These are phyloP conservation scores for Debaryomyces psychrophilus DNA, from an alignment of 1,139 yeast species.

Conservation along the genomic window DNA sequence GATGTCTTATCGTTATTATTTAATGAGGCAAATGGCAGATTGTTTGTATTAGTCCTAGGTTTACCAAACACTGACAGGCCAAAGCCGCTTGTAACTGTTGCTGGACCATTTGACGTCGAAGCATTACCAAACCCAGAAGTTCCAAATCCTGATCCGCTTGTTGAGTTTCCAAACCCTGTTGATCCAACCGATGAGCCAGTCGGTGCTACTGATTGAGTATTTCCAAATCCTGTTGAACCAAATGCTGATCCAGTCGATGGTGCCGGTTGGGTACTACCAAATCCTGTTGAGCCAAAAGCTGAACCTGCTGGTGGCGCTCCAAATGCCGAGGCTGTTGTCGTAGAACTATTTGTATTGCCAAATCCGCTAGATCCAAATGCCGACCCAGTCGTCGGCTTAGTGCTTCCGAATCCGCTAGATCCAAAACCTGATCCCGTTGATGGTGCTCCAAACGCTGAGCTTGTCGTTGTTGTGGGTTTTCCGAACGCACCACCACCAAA, in stretches of 20 bases:
- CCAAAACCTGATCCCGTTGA: constrained; percentile 17
- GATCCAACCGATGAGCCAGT: constrained; percentile 9
- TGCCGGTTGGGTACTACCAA: constrained; percentile 6
- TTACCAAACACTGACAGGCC: constrained; percentile 13
- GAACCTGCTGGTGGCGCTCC: constrained; percentile 4
- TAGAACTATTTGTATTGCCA: constrained; percentile 9
- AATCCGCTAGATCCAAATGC: constrained; percentile 17
- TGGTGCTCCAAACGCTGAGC: constrained; percentile 13
- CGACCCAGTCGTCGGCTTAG: constrained; percentile 9
- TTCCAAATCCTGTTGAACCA: constrained; percentile 17
- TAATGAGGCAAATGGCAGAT: constrained; percentile 12
- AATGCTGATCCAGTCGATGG: constrained; percentile 6
- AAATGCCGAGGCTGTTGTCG: background rate
- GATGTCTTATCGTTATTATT: background rate
- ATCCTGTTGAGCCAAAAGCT: constrained; percentile 11
- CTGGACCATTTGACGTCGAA: background rate
- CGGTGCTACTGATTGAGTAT: background rate
- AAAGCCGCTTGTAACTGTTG: constrained; percentile 12
- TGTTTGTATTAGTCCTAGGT: constrained; percentile 13
- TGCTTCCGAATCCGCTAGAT: constrained; percentile 17
- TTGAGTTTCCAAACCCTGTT: constrained; percentile 16
- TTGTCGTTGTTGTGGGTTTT: background rate
- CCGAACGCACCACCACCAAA: constrained; percentile 17
- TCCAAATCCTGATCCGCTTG: constrained; percentile 19
- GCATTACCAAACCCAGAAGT: constrained; percentile 15